phyloP scores from a whole-genome alignment of 768 basidiomycete species.

The Hydnomerulius pinastri region DNA sequence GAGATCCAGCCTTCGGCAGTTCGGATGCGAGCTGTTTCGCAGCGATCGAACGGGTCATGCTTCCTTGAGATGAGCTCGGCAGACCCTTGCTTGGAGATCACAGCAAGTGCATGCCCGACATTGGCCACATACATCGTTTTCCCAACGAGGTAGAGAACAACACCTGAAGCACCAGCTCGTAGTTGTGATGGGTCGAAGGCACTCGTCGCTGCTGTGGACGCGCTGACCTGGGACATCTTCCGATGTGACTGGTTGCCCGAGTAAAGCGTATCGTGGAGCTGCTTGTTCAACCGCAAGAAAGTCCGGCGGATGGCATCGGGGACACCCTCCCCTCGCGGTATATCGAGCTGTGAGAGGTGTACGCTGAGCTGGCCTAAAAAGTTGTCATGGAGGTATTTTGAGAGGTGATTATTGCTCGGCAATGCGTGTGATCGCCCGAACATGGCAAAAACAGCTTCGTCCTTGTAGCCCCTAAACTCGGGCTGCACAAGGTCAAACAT shows the following conservation, averaged over 20 bases:
- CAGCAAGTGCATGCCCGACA: conserved; percentile 84
- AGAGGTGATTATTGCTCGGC: conserved; percentile 63
- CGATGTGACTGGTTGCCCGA: conserved; percentile 43
- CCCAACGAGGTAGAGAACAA: conserved; percentile 82
- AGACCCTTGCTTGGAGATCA: conserved; percentile 75
- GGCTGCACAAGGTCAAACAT: conserved; percentile 94
- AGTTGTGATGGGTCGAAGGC: conserved; percentile 51
- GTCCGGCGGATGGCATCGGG: conserved; percentile 82
- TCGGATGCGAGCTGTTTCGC: conserved; percentile 86
- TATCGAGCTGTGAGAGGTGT: conserved; percentile 52
- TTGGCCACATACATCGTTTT: conserved; percentile 89
- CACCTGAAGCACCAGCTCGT: conserved; percentile 77
- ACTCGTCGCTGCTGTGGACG: conserved; percentile 35
- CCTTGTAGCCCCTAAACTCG: conserved; percentile 72
- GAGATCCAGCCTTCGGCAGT: conserved; percentile 94
- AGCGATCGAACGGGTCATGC: conserved; percentile 88
- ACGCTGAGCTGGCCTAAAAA: conserved; percentile 64
- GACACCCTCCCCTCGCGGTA: conserved; percentile 50
- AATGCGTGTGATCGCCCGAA: conserved; percentile 76
- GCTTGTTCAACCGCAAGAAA: conserved; percentile 85
- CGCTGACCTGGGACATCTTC: conserved; percentile 75
- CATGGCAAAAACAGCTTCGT: conserved; percentile 94
- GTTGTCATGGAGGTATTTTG: conserved; percentile 83
- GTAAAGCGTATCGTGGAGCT: conserved; percentile 69
- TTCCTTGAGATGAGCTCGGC: conserved; percentile 73